Base-by-base conservation (phyloP, 2,329 filamentous ascomycete genomes). In the Zopfia rhizophila region DNA sequence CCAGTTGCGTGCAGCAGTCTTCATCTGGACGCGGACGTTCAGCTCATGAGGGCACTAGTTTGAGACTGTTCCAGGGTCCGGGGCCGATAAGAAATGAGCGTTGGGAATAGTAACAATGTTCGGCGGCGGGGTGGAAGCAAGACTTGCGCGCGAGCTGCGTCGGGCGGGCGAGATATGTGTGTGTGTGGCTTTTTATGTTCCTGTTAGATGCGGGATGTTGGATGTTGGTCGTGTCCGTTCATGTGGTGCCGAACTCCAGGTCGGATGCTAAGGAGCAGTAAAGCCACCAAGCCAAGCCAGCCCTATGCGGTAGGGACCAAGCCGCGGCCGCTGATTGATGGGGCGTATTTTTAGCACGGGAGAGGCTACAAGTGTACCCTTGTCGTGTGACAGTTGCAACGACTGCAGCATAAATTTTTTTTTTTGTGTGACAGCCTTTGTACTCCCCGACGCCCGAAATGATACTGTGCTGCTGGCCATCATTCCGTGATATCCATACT, bases 11-110 rank as follows among this genome's bases (percentile, higher is more conserved):
- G 38, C 50, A 58, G 56, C 60, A 52, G 24, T 54, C 54, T 56
- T 60, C 66, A 66, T 68, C 58, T 54, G 61, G 59, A 33, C 59
- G 58, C 46, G 39, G 44, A 48, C 45, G 44, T 61, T 62, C 56
- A 65, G 65, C 57, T 62, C 48, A 58, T 43, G 11, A 35, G 27
- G 39, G 45, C 40, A 57, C 52, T 55, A 56, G 56, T 38, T 54
- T 52, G 54, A 49, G 51, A 41, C 44, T 56, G 61, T 61, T 37
- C 24, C 53, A 51, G 37, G 38, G 19, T 27, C 37, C 21, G 38
- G 43, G 33, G 19, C 25, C 16, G 40, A 32, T 32, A 19, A 19
- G 14, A 40, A 40, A 31, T 39, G 38, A 43, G 42, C 28, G 37
- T 39, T 24, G 28, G 30, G 23, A 31, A 32, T n/a, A 38, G 19